phyloP scores from a whole-genome alignment of 2,329 filamentous ascomycete species.

The Onygenales sp. region DNA sequence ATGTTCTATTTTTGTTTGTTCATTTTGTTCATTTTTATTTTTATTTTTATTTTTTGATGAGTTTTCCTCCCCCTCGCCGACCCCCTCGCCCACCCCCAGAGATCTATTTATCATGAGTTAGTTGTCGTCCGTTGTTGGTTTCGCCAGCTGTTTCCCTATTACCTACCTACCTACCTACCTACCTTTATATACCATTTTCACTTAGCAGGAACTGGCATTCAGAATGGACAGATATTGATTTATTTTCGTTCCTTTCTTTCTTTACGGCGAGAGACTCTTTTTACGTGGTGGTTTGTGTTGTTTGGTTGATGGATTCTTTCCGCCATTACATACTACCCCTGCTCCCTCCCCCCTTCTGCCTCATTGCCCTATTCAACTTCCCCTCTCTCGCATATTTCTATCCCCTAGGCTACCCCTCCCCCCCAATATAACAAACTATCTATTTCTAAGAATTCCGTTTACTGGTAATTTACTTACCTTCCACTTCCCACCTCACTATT shows the following conservation, averaged over 20 bases:
- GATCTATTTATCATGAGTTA: too few species aligned
- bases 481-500: too few species aligned
- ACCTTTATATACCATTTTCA: neutral
- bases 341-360: constrained; percentile 26
- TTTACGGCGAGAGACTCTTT: neutral
- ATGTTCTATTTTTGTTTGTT: neutral
- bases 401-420: too few species aligned
- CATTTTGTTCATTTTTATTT: too few species aligned
- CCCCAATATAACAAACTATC: too few species aligned
- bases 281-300: neutral
- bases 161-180: neutral
- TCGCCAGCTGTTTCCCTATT: too few species aligned
- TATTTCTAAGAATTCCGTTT: too few species aligned
- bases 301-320: neutral
- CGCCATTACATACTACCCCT: neutral
- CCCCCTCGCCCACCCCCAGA: too few species aligned
- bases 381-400: neutral
- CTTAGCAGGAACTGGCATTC: neutral
- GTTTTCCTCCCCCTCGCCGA: too few species aligned
- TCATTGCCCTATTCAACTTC: constrained; percentile 21
- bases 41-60: neutral
- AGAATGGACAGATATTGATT: neutral
- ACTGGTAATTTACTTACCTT: too few species aligned
- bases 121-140: too few species aligned
- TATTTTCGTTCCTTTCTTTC: neutral